These are phyloP conservation scores for Eutrema yunnanense DNA, from an alignment of 345 rosid genomes.

Conservation along the genomic window DNA sequence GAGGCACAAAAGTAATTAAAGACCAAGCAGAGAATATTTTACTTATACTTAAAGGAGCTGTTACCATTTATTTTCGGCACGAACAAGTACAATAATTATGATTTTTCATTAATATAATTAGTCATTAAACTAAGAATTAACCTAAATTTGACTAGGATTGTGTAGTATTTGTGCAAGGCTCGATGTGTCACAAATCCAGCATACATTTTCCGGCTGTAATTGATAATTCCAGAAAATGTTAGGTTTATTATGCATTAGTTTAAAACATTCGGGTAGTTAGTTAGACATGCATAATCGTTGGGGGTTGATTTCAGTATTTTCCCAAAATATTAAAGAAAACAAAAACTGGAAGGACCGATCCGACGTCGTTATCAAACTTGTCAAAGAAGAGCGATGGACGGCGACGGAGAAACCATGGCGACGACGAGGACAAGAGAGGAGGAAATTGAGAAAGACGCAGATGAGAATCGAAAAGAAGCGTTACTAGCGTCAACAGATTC, in stretches of 20 bases:
- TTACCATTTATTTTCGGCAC: neutral
- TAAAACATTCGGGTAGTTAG: neutral
- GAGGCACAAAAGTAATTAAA: conserved; percentile 8
- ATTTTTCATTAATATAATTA: neutral
- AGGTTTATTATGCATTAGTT: neutral
- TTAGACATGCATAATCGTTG: neutral
- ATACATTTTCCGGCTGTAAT: neutral
- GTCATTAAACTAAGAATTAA: neutral
- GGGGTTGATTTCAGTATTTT: neutral
- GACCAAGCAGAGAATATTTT: neutral
- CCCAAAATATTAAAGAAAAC: neutral
- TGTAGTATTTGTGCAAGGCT: neutral
- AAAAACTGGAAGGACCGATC: neutral
- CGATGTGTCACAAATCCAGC: too few species aligned
- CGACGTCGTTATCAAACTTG: conserved; percentile 6
- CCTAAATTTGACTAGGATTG: neutral
- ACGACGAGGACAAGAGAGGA: conserved; percentile 14
- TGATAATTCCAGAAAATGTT: neutral
- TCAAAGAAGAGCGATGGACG: conserved; percentile 2
- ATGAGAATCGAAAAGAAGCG: conserved; percentile 47
- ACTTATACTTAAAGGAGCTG: neutral
- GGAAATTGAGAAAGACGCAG: conserved; percentile 36
- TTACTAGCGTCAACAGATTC: conserved; percentile 41
- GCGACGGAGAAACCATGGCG: conserved; percentile 18
- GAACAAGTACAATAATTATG: neutral